Evolutionary conservation across 2,329 filamentous ascomycete genomes (phyloP), one percentile per base, ranked within the genome.

Genomic region (Alternaria ventricosa): DNA sequence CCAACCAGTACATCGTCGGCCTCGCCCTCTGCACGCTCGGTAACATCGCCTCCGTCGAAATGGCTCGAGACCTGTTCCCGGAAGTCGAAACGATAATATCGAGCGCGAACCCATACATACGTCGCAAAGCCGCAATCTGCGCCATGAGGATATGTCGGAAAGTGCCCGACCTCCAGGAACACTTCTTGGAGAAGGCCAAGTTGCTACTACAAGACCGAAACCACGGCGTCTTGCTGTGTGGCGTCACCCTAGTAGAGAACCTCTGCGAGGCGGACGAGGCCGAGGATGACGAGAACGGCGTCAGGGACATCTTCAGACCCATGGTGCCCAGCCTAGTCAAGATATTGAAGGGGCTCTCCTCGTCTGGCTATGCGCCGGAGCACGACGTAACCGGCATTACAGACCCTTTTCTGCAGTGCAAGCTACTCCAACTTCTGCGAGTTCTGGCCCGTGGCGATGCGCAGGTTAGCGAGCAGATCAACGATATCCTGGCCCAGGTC

Each of bases 131-230:
- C 18, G 96, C 96, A 5, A 87, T 99, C n/a, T 99, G 96, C 82
- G 96, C 96, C 55, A 99, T 99, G 96, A 89, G 94, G 70, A 97
- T 99, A 86, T 97, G 94, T 83, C 91, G 94, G 74, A 99, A 99
- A 82, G 96, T 99, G 11, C 96, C 96, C 6, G 96, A 99, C 79
- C 84, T 99, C 57, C 93, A 97, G 81, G 96, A 99, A 80, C 94
- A 99, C 82, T 99, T 99, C 77, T 79, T 97, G 61, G 96, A 99
- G 65, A 98, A 98, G 80, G 92, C 95, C 15, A 92, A 96, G 65
- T 87, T 93, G 27, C 86, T 99, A 10, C 84, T 99, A 22, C 92
- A 93, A 25, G 96, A 99, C 80, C 87, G 96, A 65, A 99, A 99
- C 81, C 96, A 99, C 71, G 96, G 96, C 41, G 96, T 99, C 18